A percentile compares a stretch with the other conserved stretches of the same genome.
Evolutionary conservation across 2,329 filamentous ascomycete species (phyloP).

Genomic region (Penicillium digitatum): DNA sequence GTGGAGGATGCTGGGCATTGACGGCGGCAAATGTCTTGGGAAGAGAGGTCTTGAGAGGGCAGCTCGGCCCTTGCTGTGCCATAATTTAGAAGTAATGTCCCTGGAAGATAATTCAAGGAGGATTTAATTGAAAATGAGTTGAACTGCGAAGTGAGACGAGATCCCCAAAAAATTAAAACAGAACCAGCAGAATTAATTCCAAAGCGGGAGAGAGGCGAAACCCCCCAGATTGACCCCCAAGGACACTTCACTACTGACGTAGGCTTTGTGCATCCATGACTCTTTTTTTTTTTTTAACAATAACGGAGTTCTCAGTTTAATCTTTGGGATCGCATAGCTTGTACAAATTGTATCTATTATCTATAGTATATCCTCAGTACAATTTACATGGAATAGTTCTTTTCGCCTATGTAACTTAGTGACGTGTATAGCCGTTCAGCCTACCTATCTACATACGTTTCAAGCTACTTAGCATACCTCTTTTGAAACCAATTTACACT

Average conservation of each 20-base stretch:
- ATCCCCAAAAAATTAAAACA: neutral
- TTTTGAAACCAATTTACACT: neutral
- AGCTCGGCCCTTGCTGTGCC: constrained; percentile 38
- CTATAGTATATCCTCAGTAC: neutral
- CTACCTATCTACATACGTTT: neutral
- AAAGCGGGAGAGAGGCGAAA: constrained; percentile 7
- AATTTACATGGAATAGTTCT: neutral
- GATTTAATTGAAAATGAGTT: neutral
- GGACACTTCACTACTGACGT: constrained; percentile 2
- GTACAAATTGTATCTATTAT: neutral
- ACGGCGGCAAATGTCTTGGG: constrained; percentile 39
- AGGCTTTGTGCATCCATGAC: neutral
- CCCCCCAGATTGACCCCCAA: neutral
- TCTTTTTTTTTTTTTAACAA: too few species aligned
- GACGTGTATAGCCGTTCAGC: neutral
- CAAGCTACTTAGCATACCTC: neutral
- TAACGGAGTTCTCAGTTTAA: neutral
- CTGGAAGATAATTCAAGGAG: neutral
- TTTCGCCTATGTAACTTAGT: neutral
- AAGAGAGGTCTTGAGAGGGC: constrained; percentile 59
- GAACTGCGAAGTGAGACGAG: neutral
- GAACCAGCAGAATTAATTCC: neutral
- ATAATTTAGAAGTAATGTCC: constrained; percentile 9
- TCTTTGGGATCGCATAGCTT: neutral
- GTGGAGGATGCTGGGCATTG: constrained; percentile 42